These are phyloP conservation scores for Kwoniella dendrophila DNA, from an alignment of 768 basidiomycete genomes.

Conservation along the genomic window DNA sequence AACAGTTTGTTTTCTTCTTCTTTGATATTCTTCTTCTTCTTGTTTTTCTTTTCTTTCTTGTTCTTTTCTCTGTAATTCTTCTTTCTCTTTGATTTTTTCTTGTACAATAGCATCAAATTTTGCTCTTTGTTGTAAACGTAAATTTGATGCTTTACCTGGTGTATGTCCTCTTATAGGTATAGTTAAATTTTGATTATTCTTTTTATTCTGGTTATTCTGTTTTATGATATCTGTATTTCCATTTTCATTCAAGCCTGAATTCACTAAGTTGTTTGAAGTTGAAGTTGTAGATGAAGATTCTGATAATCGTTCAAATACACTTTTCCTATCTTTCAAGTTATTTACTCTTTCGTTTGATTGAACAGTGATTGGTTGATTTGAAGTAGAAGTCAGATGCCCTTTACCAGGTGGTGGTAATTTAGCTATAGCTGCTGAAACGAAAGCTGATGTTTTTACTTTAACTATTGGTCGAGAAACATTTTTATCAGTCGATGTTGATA, in stretches of 20 bases:
- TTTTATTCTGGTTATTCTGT: background rate
- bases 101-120: constrained; percentile 24
- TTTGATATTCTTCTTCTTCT: constrained; percentile 28
- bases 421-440: constrained; percentile 31
- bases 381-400: constrained; percentile 21
- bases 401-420: constrained; percentile 36
- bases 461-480: background rate
- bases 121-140: constrained; percentile 21
- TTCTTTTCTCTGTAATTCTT: constrained; percentile 6
- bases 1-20: constrained; percentile 34
- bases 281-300: background rate
- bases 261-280: background rate
- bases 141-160: constrained; percentile 34
- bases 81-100: constrained; percentile 23
- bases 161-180: constrained; percentile 32
- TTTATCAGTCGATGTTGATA: background rate
- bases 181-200: constrained; percentile 16
- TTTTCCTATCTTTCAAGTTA: constrained; percentile 21
- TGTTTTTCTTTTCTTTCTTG: constrained; percentile 8
- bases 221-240: background rate
- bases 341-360: constrained; percentile 24
- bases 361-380: constrained; percentile 14
- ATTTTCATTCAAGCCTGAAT: background rate
- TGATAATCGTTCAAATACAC: constrained; percentile 29
- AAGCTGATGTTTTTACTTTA: constrained; percentile 21